Evolutionary conservation across 169 alveolate genomes (phyloP), one percentile per base, ranked within the genome.

Genomic region (Eimeria maxima): DNA sequence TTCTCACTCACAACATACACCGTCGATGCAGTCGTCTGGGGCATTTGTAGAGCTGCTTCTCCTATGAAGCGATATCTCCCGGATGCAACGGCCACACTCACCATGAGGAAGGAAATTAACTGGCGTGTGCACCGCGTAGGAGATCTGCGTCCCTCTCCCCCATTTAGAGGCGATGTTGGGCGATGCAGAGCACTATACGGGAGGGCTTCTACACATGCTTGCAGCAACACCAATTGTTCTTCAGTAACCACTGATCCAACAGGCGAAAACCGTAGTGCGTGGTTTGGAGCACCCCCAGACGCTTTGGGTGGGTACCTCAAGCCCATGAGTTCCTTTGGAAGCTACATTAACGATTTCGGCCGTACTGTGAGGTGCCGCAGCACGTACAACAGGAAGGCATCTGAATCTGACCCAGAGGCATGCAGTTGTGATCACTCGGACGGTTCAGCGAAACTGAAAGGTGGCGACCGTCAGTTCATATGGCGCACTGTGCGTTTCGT

Each of bases 401-500:
- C 65, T 47, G 13, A 29, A 0, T 2, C 11, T 24, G 44, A 78
- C 16, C 38, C 1, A 24, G 67, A 10, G 38, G 4, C 44, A 6
- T 24, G 44, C 63, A 33, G 45, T 16, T 10, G 93, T 65, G 53
- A 8, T 22, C 42, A 44, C 44, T 87, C 65, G 44, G 24, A 14
- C 8, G 20, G 38, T 14, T 4, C 42, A 29, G 47, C 8, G 60
- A 42, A 38, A 38, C 83, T 81, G 47, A 87, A 18, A 3, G 81
- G 38, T 29, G 63, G 63, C 27, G 81, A 63, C 50, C 93, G 45
- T 29, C 24, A 42, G 65, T 87, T 87, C 71, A 87, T 87, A n/a
- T 87, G 93, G 93, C 93, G 80, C 57, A 87, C 93, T 60, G 93
- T 87, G 81, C 47, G 93, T 29, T 63, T 87, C 76, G 53, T 1